Conservation (phyloP, 78 protist genomes). For the Dictyostelium intermedium region DNA sequence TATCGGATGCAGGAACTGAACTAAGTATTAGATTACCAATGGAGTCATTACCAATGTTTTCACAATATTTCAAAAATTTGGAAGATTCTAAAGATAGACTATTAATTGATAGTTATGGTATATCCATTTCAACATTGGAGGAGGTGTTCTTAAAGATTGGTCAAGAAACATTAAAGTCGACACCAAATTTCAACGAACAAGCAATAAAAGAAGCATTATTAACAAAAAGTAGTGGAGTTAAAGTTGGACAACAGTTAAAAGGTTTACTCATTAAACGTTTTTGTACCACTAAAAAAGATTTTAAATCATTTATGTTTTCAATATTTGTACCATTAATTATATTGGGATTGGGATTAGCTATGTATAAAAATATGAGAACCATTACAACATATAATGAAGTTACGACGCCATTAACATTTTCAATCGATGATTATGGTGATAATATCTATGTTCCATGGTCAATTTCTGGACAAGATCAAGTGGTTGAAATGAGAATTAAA, state of each 20-base stretch:
- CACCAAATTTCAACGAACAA: neutral
- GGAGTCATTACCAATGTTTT: neutral
- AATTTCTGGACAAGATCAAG: neutral
- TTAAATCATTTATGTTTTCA: conserved; percentile 27
- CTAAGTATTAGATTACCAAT: conserved; percentile 2
- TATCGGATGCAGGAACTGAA: conserved; percentile 44
- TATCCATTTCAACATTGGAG: conserved; percentile 23
- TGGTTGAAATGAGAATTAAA: neutral
- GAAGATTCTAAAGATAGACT: neutral
- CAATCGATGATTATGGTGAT: neutral
- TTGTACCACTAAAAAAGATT: conserved; percentile 6
- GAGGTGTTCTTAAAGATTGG: conserved; percentile 51
- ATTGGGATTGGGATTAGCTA: neutral
- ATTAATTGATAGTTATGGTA: conserved; percentile 1
- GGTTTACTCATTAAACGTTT: conserved; percentile 43
- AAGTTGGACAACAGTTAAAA: conserved; percentile 19
- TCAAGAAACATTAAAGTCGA: neutral
- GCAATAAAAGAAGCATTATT: conserved; percentile 11
- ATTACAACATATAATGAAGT: neutral
- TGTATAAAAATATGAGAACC: conserved; percentile 15
- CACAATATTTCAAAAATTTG: neutral
- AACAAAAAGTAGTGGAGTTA: neutral
- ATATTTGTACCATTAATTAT: conserved; percentile 28
- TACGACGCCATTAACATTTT: neutral
- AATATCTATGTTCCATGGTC: neutral